Evolutionary conservation across 768 basidiomycete species (phyloP).

Genomic region (Chalciporus sphaerocephalus): DNA sequence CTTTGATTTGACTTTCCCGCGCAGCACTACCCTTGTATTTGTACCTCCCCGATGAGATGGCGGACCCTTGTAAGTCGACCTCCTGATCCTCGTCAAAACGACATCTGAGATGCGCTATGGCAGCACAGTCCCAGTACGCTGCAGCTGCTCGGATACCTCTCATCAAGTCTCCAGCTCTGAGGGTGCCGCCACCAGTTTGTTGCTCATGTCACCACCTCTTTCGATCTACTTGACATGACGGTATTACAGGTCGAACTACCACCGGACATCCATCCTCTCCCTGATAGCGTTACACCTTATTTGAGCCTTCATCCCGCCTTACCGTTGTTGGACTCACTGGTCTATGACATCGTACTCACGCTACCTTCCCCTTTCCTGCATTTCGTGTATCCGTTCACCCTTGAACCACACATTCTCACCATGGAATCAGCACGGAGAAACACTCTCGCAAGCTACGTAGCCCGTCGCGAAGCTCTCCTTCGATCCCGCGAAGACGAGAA

Average conservation of each 20-base stretch:
- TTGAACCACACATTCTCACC: conserved; percentile 80
- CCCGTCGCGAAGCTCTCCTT: conserved; percentile 69
- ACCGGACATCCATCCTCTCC: conserved; percentile 90
- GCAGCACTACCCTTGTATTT: background rate
- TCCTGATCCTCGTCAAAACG: background rate
- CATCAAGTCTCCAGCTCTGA: conserved; percentile 88
- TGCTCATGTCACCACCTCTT: background rate
- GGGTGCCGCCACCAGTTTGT: conserved; percentile 75
- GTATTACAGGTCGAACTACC: conserved; percentile 72
- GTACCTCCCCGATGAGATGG: conserved; percentile 9
- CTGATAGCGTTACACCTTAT: conserved; percentile 85
- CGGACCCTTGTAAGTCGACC: conserved; percentile 20
- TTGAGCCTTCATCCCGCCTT: conserved; percentile 49
- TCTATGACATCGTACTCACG: background rate
- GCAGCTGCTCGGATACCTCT: conserved; percentile 74
- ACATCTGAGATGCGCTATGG: conserved; percentile 8
- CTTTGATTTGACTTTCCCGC: conserved; percentile 3
- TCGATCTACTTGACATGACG: background rate
- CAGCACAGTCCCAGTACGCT: conserved; percentile 64
- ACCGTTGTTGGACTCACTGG: too few species aligned
- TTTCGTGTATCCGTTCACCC: conserved; percentile 96
- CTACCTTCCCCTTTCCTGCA: conserved; percentile 31
- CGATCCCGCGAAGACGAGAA: conserved; percentile 74
- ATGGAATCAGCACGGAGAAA: conserved; percentile 68
- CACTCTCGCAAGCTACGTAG: conserved; percentile 59